Conservation (phyloP, 345 rosid genomes). For the Lenwebbia sp. region DNA sequence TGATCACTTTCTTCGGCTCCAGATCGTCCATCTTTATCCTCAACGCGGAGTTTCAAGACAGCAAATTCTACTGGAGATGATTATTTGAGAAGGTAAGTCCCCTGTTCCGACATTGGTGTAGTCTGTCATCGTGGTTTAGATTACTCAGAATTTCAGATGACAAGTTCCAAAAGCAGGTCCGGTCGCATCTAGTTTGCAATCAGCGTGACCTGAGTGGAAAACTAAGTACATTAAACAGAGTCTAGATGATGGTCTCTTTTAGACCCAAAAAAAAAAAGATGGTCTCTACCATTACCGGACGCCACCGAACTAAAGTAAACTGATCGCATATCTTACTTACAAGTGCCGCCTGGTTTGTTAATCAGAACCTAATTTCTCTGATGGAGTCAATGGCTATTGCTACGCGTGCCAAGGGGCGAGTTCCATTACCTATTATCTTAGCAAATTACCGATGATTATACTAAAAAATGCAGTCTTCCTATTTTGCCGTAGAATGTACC, state of each 20-base stretch:
- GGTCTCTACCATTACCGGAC: neutral
- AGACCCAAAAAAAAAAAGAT: too few species aligned
- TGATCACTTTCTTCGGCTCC: neutral
- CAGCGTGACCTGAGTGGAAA: neutral
- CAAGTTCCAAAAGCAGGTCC: neutral
- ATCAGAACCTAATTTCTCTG: neutral
- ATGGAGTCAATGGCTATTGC: neutral
- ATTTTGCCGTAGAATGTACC: neutral
- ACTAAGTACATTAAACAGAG: neutral
- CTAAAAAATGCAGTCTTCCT: neutral
- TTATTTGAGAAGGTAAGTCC: neutral
- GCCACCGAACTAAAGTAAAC: neutral
- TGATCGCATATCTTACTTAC: neutral
- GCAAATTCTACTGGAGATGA: neutral
- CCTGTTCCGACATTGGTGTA: neutral
- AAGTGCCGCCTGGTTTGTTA: neutral
- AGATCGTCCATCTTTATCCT: neutral
- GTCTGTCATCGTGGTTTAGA: neutral
- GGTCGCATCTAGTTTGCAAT: neutral
- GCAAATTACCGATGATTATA: neutral
- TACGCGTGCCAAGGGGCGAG: neutral
- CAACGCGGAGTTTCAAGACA: neutral
- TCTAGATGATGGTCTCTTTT: neutral
- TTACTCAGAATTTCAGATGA: neutral
- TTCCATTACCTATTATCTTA: neutral